phyloP scores from a whole-genome alignment of 73 alveolate genomes.

The Tetrahymena thermophila region DNA sequence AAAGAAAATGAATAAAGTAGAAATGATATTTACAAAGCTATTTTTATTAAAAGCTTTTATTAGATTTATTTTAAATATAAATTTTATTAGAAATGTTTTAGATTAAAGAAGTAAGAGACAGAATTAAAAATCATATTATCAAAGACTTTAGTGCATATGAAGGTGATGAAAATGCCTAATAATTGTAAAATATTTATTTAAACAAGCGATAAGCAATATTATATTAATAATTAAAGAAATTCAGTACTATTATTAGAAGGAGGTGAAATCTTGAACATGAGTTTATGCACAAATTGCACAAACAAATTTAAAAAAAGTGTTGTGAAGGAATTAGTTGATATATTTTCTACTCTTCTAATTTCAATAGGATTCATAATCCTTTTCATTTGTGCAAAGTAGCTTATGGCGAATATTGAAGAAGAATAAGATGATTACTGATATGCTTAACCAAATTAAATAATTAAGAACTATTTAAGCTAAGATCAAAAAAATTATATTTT shows the following conservation, averaged over 20 bases:
- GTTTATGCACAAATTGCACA: not conserved
- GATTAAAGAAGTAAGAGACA: not conserved
- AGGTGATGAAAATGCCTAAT: not conserved
- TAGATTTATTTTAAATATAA: too few species aligned
- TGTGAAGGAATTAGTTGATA: not conserved
- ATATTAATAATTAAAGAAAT: not conserved
- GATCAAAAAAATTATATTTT: too few species aligned
- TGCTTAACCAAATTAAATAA: not conserved
- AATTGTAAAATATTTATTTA: not conserved
- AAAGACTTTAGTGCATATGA: not conserved
- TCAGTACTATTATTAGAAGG: not conserved
- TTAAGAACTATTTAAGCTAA: not conserved
- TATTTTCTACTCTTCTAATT: not conserved
- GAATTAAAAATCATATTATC: not conserved
- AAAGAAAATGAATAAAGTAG: too few species aligned
- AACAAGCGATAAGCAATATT: not conserved
- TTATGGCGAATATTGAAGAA: not conserved
- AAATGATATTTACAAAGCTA: not conserved
- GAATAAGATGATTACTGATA: not conserved
- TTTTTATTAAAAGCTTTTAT: not conserved
- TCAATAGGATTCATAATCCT: not conserved
- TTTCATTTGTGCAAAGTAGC: not conserved
- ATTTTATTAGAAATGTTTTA: not conserved
- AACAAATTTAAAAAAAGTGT: not conserved
- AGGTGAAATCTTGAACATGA: not conserved